These are phyloP conservation scores for Piromyces finnis DNA, from an alignment of 192 early-diverging fungal genomes.

Conservation along the genomic window DNA sequence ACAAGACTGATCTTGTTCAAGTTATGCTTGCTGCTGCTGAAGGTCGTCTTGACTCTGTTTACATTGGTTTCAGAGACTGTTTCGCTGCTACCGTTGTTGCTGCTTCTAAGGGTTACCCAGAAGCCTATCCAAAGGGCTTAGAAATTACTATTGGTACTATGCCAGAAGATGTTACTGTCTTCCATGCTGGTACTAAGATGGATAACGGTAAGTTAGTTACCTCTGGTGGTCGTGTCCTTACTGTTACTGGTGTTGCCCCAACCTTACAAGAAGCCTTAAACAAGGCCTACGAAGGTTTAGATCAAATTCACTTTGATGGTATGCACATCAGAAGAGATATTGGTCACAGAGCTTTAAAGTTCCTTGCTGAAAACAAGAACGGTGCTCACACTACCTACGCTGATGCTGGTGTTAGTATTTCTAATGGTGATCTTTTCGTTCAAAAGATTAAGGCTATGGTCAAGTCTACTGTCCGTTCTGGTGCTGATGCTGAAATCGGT, in stretches of 20 bases:
- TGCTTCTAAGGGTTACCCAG: slow-evolving; percentile 88
- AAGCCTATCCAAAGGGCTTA: slow-evolving; percentile 61
- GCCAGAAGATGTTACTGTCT: slow-evolving; percentile 37
- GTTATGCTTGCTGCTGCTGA: slow-evolving; percentile 74
- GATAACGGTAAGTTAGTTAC: slow-evolving; percentile 48
- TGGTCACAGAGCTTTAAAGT: slow-evolving; percentile 44
- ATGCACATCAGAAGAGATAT: slow-evolving; percentile 87
- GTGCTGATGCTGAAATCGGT: slow-evolving; percentile 91
- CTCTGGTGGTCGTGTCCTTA: slow-evolving; percentile 84
- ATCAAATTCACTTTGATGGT: slow-evolving; percentile 60
- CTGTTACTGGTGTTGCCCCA: slow-evolving; percentile 66
- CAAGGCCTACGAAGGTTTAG: slow-evolving; percentile 50
- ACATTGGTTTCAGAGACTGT: slow-evolving; percentile 36
- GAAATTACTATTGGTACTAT: slow-evolving; percentile 40
- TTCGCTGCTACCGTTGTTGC: slow-evolving; percentile 82
- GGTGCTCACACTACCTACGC: slow-evolving; percentile 52
- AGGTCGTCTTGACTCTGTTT: slow-evolving; percentile 76
- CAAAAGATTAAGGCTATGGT: slow-evolving; percentile 90
- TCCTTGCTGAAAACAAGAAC: slow-evolving; percentile 3
- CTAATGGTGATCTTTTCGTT: slow-evolving; percentile 87
- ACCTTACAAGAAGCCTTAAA: slow-evolving; percentile 63
- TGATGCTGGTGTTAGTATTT: slow-evolving; percentile 88
- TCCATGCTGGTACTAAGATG: slow-evolving; percentile 80
- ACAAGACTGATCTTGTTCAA: slow-evolving; percentile 66
- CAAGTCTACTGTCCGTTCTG: slow-evolving; percentile 78